A percentile compares a stretch with the other conserved stretches of the same genome.
Conservation (phyloP, 768 basidiomycete genomes). For the Xerocomus spinulosus region DNA sequence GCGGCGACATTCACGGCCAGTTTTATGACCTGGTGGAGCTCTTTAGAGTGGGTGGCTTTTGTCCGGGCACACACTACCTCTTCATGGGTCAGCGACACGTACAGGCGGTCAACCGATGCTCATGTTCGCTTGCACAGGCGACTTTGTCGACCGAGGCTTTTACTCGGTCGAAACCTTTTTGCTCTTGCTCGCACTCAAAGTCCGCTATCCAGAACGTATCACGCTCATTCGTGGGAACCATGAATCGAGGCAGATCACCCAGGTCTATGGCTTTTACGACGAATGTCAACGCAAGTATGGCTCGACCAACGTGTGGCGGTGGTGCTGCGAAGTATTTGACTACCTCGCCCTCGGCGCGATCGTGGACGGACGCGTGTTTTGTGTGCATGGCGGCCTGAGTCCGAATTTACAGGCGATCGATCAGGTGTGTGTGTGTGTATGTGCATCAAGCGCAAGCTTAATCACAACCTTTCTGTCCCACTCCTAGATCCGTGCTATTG, state of each 20-base stretch:
- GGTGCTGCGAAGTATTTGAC: conserved; percentile 98
- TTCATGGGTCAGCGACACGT: conserved; percentile 97
- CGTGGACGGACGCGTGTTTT: conserved; percentile 96
- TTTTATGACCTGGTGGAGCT: conserved; percentile 96
- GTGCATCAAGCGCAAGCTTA: conserved; percentile 11
- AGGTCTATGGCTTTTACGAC: conserved; percentile 93
- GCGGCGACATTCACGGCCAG: conserved; percentile 96
- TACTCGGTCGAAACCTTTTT: conserved; percentile 97
- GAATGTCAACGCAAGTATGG: conserved; percentile 98
- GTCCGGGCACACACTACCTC: conserved; percentile 91
- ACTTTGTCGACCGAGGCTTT: conserved; percentile 97
- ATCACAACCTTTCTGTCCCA: conserved; percentile 18
- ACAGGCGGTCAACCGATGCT: too few relatives aligned
- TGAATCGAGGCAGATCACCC: conserved; percentile 95
- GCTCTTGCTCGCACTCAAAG: conserved; percentile 90
- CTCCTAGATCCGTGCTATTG: conserved; percentile 83
- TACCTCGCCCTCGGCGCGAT: conserved; percentile 92
- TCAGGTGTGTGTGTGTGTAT: too few relatives aligned
- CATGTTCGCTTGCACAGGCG: conserved; percentile 48
- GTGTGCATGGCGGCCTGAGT: conserved; percentile 95
- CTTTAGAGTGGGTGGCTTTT: conserved; percentile 88
- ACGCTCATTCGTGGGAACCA: conserved; percentile 97
- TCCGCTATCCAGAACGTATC: conserved; percentile 95
- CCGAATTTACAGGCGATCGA: conserved; percentile 83
- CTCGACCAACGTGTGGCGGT: conserved; percentile 90